Percentiles rank a stretch among this genome's conserved stretches.
phyloP scores from a whole-genome alignment of 768 basidiomycete genomes.

The Mycena floridula region DNA sequence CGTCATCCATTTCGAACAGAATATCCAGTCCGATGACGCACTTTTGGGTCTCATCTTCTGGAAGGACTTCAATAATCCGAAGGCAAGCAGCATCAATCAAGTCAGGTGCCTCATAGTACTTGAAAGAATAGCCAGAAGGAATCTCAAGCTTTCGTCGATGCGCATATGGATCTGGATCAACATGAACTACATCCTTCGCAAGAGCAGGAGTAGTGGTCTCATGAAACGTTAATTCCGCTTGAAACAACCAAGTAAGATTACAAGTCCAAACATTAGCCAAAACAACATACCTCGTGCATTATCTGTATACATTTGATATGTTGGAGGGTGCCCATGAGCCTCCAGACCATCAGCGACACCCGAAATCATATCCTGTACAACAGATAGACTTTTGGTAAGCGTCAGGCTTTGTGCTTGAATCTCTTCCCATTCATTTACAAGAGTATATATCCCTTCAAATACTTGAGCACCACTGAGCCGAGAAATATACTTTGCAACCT shows the following conservation, averaged over 20 bases:
- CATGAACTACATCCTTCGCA: too few relatives aligned
- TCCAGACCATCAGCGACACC: conserved; percentile 6
- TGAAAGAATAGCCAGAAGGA: too few relatives aligned
- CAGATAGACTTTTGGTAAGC: conserved; percentile 9
- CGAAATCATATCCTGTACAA: conserved; percentile 5
- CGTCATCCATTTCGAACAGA: too few relatives aligned
- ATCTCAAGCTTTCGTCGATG: too few relatives aligned
- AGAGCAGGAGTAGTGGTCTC: too few relatives aligned
- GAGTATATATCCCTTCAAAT: conserved; percentile 5
- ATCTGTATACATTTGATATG: conserved; percentile 8
- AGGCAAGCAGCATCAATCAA: background rate
- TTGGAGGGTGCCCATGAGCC: conserved; percentile 8
- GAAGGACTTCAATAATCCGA: background rate
- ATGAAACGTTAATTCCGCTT: too few relatives aligned
- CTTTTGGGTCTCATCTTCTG: background rate
- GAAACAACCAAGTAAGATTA: too few relatives aligned
- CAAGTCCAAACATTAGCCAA: too few relatives aligned
- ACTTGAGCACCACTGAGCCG: conserved; percentile 11
- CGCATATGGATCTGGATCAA: too few relatives aligned
- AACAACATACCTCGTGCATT: conserved; percentile 10
- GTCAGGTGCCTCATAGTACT: background rate
- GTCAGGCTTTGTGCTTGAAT: conserved; percentile 7
- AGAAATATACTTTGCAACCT: conserved; percentile 11
- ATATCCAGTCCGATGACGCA: background rate
- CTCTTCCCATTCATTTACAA: conserved; percentile 11